phyloP scores from a whole-genome alignment of 331 rosid species.

The Quercus tomentella region DNA sequence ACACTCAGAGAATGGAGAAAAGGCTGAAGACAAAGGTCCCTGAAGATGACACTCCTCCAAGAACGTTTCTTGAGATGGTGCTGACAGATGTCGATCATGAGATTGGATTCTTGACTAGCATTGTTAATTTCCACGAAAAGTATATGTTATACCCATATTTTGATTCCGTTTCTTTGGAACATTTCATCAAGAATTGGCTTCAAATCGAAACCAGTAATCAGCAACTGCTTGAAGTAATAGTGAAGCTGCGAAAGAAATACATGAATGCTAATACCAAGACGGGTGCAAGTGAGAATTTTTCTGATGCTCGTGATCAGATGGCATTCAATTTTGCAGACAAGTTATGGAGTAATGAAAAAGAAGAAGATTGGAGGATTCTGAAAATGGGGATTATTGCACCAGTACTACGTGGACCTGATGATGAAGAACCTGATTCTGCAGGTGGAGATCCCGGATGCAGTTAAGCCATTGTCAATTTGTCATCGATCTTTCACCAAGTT shows the following conservation, averaged over 20 bases:
- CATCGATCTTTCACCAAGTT: too few species aligned
- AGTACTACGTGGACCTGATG: too few species aligned
- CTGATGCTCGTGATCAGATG: background rate
- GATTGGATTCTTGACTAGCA: background rate
- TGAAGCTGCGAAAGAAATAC: background rate
- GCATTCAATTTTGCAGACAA: background rate
- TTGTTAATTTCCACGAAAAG: background rate
- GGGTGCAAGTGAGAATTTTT: background rate
- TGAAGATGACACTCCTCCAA: background rate
- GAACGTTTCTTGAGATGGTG: background rate
- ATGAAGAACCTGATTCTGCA: too few species aligned
- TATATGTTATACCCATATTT: background rate
- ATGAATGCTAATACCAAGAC: too few species aligned
- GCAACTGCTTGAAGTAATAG: background rate
- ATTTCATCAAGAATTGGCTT: background rate
- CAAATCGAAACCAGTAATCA: too few species aligned
- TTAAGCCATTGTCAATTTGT: too few species aligned
- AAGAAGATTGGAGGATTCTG: background rate
- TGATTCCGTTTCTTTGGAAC: background rate
- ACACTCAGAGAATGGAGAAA: too few species aligned
- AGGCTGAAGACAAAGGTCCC: background rate
- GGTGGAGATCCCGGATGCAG: too few species aligned
- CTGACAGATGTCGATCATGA: background rate
- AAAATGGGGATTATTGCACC: background rate
- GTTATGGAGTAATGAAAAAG: background rate